Percentiles rank a stretch among this genome's conserved stretches.
phyloP scores from a whole-genome alignment of 345 rosid genomes.

The Citrus hindsii region DNA sequence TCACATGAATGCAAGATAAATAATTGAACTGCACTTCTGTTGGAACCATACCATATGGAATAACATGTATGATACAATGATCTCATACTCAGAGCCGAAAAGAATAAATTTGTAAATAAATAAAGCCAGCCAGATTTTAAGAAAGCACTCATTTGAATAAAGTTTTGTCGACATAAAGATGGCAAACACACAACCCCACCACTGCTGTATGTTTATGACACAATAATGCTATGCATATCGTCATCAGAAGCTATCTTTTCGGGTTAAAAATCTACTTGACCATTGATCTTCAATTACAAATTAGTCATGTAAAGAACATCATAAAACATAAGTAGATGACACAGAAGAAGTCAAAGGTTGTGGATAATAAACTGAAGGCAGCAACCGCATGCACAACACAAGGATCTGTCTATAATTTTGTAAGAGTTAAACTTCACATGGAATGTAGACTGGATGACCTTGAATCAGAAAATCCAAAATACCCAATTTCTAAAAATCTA shows the following conservation, averaged over 20 bases:
- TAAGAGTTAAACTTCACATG: background rate
- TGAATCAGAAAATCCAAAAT: background rate
- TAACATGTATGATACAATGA: background rate
- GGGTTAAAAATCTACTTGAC: conserved; percentile 11
- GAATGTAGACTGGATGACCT: conserved; percentile 8
- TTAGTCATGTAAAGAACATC: conserved; percentile 3
- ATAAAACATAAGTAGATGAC: background rate
- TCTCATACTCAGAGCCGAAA: background rate
- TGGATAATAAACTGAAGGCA: background rate
- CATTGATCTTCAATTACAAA: background rate
- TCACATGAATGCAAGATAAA: background rate
- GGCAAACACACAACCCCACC: conserved; percentile 30
- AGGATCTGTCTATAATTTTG: conserved; percentile 3
- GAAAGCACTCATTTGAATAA: conserved; percentile 17
- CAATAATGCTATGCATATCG: conserved; percentile 15
- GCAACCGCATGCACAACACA: background rate
- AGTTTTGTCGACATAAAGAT: conserved; percentile 18
- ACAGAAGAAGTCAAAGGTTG: background rate
- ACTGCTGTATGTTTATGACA: conserved; percentile 26
- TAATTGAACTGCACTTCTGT: background rate
- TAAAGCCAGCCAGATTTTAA: conserved; percentile 5
- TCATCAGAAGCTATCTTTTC: conserved; percentile 8
- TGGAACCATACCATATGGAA: background rate
- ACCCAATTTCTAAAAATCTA: conserved; percentile 17
- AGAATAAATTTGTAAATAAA: background rate